Conservation (phyloP, 164 flowering plant species). For the Kalanchoe fedtschenkoi region DNA sequence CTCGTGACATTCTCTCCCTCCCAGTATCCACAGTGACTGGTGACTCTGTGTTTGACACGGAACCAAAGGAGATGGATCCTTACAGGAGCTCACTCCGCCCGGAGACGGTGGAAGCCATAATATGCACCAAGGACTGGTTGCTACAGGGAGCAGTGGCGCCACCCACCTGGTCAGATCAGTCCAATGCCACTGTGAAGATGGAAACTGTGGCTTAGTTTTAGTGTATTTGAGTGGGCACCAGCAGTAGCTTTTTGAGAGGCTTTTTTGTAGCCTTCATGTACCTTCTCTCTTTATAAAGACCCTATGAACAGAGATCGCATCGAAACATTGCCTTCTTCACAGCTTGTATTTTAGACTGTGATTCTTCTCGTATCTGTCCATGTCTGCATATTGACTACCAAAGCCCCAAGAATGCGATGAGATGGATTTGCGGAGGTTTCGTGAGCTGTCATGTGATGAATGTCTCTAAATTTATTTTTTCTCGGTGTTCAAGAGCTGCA, state of each 20-base stretch:
- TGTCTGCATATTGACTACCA: too few relatives aligned
- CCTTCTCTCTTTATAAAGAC: too few relatives aligned
- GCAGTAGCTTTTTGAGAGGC: not conserved
- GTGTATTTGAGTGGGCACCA: not conserved
- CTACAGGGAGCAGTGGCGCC: not conserved
- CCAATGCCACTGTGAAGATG: not conserved
- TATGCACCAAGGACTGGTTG: conserved; percentile 7
- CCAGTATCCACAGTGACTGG: not conserved
- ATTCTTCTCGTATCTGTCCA: too few relatives aligned
- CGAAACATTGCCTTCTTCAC: too few relatives aligned
- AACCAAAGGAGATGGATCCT: not conserved
- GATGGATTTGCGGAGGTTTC: too few relatives aligned
- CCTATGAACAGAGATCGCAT: too few relatives aligned
- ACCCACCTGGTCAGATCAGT: not conserved
- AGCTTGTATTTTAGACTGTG: too few relatives aligned
- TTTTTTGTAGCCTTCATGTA: not conserved
- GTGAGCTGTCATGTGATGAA: too few relatives aligned
- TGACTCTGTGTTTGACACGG: not conserved
- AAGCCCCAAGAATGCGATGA: too few relatives aligned
- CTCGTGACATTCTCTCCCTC: conserved; percentile 9
- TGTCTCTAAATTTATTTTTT: too few relatives aligned
- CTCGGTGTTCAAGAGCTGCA: too few relatives aligned
- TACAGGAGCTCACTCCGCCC: not conserved
- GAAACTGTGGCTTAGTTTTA: not conserved
- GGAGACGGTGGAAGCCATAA: conserved; percentile 5